These are phyloP conservation scores for Pugionium cornutum DNA, from an alignment of 345 rosid genomes.

Conservation along the genomic window DNA sequence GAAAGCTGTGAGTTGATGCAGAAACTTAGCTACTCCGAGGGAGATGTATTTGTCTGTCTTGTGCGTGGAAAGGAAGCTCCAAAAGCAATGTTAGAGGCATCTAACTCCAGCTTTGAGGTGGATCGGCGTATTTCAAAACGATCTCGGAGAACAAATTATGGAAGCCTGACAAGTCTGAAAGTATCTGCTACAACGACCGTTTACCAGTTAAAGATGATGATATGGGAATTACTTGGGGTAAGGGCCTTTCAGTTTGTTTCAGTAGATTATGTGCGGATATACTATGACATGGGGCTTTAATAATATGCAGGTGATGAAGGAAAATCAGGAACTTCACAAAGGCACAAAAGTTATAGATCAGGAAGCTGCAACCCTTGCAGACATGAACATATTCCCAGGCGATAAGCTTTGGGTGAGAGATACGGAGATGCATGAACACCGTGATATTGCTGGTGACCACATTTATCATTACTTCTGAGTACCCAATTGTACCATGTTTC, in stretches of 20 bases:
- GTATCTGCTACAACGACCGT: slow-evolving; percentile 88
- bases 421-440: slow-evolving; percentile 87
- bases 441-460: slow-evolving; percentile 91
- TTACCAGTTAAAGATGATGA: slow-evolving; percentile 98
- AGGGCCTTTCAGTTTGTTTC: slow-evolving; percentile 28
- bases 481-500: slow-evolving; percentile 6
- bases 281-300: neutral
- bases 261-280: slow-evolving; percentile 23
- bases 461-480: neutral
- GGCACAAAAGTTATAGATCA: slow-evolving; percentile 74
- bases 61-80: slow-evolving; percentile 96
- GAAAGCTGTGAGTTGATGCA: slow-evolving; percentile 87
- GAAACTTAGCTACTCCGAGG: slow-evolving; percentile 77
- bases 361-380: slow-evolving; percentile 95
- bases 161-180: slow-evolving; percentile 68
- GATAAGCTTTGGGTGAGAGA: slow-evolving; percentile 98
- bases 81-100: slow-evolving; percentile 75
- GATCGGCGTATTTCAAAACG: slow-evolving; percentile 87
- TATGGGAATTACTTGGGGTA: slow-evolving; percentile 99
- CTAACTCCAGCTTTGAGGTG: slow-evolving; percentile 65
- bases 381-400: slow-evolving; percentile 89
- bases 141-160: slow-evolving; percentile 72
- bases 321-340: slow-evolving; percentile 89
- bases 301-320: slow-evolving; percentile 81
- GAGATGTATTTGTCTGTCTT: slow-evolving; percentile 71